Base-by-base conservation (phyloP, 73 alveolate species). In the Blepharisma stoltei region DNA sequence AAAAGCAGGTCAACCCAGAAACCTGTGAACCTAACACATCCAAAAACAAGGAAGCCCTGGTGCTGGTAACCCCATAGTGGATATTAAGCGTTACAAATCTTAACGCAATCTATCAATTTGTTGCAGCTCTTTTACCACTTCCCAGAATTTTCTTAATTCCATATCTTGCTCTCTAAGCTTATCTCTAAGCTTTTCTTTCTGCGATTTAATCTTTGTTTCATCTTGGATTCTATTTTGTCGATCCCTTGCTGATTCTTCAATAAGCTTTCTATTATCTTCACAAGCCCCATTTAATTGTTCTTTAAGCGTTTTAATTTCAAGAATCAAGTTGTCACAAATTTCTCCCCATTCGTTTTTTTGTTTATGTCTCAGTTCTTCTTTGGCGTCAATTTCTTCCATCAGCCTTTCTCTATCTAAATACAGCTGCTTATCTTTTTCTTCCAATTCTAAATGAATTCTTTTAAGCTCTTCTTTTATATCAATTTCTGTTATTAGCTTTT, bases 341-440 rank as follows among this genome's bases (percentile, higher is more conserved):
- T 60, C 73, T 25, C 47, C 73, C 73, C 73, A 60, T 60, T 60
- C 73, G 45, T 60, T 60, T 60, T 60, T 60, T 5, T 60, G 73
- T 60, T 60, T 60, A 25, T 14, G 14, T 60, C 73, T n/a, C 14
- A 14, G 73, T 5, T 60, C 23, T 60, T 60, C 73, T 9, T 38
- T n/a, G 14, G 47, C 23, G 2, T 60, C 73, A 60, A 60, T 60
- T 60, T 60, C 73, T 18, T 0, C 23, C 23, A 38, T 9, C 49
- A 60, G 14, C 23, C 73, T 60, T 60, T 60, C 73, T 25, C 73
- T n/a, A 14, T 60, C 73, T 14, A 11, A n/a, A 2, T 8, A 8
- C 38, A 60, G 0, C 73, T 60, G 73, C 18, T 25, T n/a, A 14
- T 60, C 73, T 25, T 60, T 60, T 25, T 60, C 73, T 20, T 60